These are phyloP conservation scores for Kockovaella imperatae DNA, from an alignment of 768 basidiomycete genomes.

Conservation along the genomic window DNA sequence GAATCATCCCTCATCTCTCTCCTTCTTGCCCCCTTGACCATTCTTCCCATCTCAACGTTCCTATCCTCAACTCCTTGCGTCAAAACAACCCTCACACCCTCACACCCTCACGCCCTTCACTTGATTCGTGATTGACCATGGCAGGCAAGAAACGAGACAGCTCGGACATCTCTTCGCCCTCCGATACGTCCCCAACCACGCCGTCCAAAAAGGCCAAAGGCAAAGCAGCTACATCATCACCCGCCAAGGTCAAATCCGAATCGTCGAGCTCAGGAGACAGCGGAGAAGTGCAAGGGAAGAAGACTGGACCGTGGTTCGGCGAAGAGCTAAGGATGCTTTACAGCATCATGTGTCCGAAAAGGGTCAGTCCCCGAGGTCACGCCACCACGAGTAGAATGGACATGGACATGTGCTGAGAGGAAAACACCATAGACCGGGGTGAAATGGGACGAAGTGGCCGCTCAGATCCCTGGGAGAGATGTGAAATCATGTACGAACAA, in stretches of 20 bases:
- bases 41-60: too few species aligned
- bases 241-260: not conserved
- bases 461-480: constrained; percentile 16
- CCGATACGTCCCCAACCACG: not conserved
- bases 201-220: not conserved
- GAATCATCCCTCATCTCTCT: too few species aligned
- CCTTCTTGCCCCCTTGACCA: too few species aligned
- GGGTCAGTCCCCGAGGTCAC: constrained; percentile 7
- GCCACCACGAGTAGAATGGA: not conserved
- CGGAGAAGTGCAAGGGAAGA: constrained; percentile 13
- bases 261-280: not conserved
- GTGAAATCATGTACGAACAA: constrained; percentile 23
- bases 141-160: too few species aligned
- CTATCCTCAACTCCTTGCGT: not conserved
- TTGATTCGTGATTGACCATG: too few species aligned
- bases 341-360: constrained; percentile 22
- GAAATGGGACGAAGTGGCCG: constrained; percentile 19
- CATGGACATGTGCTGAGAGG: constrained; percentile 7
- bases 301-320: constrained; percentile 19
- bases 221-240: not conserved
- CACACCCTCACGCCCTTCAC: too few species aligned
- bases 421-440: constrained; percentile 11
- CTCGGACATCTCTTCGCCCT: not conserved
- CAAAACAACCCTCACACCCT: too few species aligned
- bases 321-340: constrained; percentile 21